Percentiles rank a stretch among this genome's conserved stretches.
Conservation (phyloP, 2,329 filamentous ascomycete species). For the Pseudopyrenochaeta lycopersici region DNA sequence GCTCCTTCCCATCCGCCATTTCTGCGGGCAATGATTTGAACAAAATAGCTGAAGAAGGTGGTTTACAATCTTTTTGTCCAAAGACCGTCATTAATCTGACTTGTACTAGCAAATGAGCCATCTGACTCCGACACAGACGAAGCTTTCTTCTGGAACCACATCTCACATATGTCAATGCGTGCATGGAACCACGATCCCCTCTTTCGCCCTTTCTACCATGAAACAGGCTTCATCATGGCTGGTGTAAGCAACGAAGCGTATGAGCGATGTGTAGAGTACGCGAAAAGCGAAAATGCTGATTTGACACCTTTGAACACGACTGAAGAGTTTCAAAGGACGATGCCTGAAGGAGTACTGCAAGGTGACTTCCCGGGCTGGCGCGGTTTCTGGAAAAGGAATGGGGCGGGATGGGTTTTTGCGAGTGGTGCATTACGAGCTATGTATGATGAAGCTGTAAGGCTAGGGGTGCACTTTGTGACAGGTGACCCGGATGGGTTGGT, state of each 20-base stretch:
- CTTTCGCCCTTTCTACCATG: constrained; percentile 56
- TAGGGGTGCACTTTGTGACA: constrained; percentile 60
- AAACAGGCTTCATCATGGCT: constrained; percentile 59
- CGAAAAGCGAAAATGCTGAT: constrained; percentile 41
- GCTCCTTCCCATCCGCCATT: constrained; percentile 55
- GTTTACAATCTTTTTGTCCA: too few species aligned
- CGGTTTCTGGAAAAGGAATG: constrained; percentile 56
- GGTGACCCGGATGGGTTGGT: constrained; percentile 52
- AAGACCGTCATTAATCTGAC: too few species aligned
- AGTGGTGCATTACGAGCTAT: constrained; percentile 59
- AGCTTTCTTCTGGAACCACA: constrained; percentile 44
- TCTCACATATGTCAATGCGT: constrained; percentile 49
- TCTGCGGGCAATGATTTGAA: constrained; percentile 60
- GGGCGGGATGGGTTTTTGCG: constrained; percentile 65
- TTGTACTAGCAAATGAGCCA: constrained; percentile 19
- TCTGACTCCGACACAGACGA: constrained; percentile 39
- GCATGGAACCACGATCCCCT: constrained; percentile 56
- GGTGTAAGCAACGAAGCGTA: constrained; percentile 53
- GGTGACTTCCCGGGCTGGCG: constrained; percentile 61
- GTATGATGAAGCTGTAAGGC: constrained; percentile 53
- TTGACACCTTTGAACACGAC: constrained; percentile 51
- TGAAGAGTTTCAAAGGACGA: constrained; percentile 59
- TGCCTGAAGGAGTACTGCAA: constrained; percentile 62
- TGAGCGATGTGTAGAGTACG: constrained; percentile 48
- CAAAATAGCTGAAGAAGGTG: constrained; percentile 54